A percentile compares a stretch with the other conserved stretches of the same genome.
Evolutionary conservation across 2,329 filamentous ascomycete species (phyloP).

Genomic region (Rugonectria rugulosa): DNA sequence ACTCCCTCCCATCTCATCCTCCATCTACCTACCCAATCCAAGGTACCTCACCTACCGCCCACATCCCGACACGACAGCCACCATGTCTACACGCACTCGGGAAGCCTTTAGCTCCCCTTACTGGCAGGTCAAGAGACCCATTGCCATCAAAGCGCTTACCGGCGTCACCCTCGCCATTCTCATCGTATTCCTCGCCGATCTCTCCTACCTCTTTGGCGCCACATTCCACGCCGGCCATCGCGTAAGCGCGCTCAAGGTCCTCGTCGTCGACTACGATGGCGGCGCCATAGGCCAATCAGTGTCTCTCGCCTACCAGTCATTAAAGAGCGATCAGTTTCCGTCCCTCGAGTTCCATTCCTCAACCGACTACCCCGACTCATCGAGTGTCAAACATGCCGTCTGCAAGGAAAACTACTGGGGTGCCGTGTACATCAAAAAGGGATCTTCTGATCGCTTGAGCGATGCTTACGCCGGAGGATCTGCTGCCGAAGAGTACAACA

Average conservation of each 20-base stretch:
- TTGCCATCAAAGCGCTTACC: not conserved
- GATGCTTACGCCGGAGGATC: not conserved
- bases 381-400: not conserved
- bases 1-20: too few species aligned
- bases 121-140: not conserved
- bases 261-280: conserved; percentile 9
- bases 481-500: not conserved
- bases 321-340: conserved; percentile 1
- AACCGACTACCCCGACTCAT: not conserved
- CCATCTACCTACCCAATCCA: too few species aligned
- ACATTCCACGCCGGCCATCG: not conserved
- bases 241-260: conserved; percentile 9
- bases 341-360: not conserved
- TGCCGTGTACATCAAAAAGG: conserved; percentile 2
- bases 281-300: not conserved
- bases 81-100: not conserved
- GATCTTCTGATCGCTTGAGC: not conserved
- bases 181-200: not conserved
- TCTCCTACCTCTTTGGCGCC: conserved; percentile 3
- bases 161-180: not conserved
- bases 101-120: not conserved
- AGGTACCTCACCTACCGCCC: too few species aligned
- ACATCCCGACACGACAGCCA: not conserved
- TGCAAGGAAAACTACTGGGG: conserved; percentile 2
- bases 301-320: not conserved